A percentile compares a stretch with the other conserved stretches of the same genome.
phyloP scores from a whole-genome alignment of 202 grass and related monocot genomes.

The Elaeis oleifera region DNA sequence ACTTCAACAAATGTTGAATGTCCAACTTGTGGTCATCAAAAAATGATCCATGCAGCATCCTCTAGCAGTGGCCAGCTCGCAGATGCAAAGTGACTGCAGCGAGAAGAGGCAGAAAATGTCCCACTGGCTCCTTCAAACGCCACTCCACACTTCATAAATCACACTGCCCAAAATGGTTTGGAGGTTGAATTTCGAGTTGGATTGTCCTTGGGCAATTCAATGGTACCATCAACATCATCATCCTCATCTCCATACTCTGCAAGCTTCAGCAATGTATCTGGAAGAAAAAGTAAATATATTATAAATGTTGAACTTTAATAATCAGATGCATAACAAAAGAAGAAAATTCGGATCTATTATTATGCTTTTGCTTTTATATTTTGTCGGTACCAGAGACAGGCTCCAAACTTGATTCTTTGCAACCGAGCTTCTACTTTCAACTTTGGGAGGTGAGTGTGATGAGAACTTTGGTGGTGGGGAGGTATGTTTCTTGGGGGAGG shows the following conservation, averaged over 20 bases:
- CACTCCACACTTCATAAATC: slow-evolving; percentile 4
- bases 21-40: too few relatives aligned
- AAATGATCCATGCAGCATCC: too few relatives aligned
- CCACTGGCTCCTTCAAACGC: too few relatives aligned
- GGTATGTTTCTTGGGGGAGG: slow-evolving; percentile 13
- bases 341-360: too few relatives aligned
- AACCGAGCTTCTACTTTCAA: slow-evolving; percentile 2
- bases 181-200: slow-evolving; percentile 23
- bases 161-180: slow-evolving; percentile 57
- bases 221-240: slow-evolving; percentile 21
- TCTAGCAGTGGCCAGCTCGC: too few relatives aligned
- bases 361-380: too few relatives aligned
- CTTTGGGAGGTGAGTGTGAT: slow-evolving; percentile 19
- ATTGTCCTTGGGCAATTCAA: slow-evolving; percentile 18
- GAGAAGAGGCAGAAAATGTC: too few relatives aligned
- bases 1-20: too few relatives aligned
- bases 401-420: slow-evolving; percentile 21
- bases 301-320: not conserved
- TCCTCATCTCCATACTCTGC: slow-evolving; percentile 86
- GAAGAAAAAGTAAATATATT: not conserved
- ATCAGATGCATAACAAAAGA: too few relatives aligned
- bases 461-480: slow-evolving; percentile 18
- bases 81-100: too few relatives aligned
- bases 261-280: slow-evolving; percentile 78
- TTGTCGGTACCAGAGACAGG: slow-evolving; percentile 45